A percentile compares a stretch with the other conserved stretches of the same genome.
Conservation (phyloP, 2,329 filamentous ascomycete species). For the Penicillium sp. region DNA sequence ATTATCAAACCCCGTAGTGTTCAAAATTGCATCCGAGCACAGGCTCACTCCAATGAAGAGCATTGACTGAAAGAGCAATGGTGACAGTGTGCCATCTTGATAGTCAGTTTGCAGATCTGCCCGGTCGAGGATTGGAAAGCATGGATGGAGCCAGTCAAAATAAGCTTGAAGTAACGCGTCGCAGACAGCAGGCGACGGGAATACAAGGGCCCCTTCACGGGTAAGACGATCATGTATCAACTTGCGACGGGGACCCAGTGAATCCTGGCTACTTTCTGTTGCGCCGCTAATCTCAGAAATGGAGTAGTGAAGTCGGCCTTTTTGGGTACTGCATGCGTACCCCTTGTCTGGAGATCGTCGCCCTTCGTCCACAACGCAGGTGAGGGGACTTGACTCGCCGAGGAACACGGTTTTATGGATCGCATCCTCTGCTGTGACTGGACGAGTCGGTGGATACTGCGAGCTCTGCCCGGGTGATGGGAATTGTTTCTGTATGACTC, state of each 20-base stretch:
- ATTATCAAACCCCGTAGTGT: slow-evolving; percentile 47
- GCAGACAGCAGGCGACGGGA: slow-evolving; percentile 45
- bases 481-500: not conserved
- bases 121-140: slow-evolving; percentile 55
- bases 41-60: slow-evolving; percentile 56
- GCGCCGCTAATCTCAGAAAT: slow-evolving; percentile 25
- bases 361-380: slow-evolving; percentile 48
- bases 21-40: slow-evolving; percentile 48
- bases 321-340: slow-evolving; percentile 33
- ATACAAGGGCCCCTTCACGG: slow-evolving; percentile 45
- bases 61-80: slow-evolving; percentile 52
- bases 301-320: slow-evolving; percentile 38
- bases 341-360: slow-evolving; percentile 28
- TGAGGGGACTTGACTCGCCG: slow-evolving; percentile 49
- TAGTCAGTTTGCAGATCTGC: slow-evolving; percentile 43
- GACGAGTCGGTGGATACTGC: slow-evolving; percentile 11
- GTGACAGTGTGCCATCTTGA: slow-evolving; percentile 45
- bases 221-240: slow-evolving; percentile 38
- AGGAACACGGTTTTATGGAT: slow-evolving; percentile 42
- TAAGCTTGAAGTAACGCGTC: slow-evolving; percentile 50
- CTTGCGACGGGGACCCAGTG: slow-evolving; percentile 25
- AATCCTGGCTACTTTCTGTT: slow-evolving; percentile 17
- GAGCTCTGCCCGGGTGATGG: not conserved
- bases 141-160: slow-evolving; percentile 57
- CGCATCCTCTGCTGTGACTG: slow-evolving; percentile 2